Conservation (phyloP, 1,139 yeast species). For the Debaryomyces psychrophilus region DNA sequence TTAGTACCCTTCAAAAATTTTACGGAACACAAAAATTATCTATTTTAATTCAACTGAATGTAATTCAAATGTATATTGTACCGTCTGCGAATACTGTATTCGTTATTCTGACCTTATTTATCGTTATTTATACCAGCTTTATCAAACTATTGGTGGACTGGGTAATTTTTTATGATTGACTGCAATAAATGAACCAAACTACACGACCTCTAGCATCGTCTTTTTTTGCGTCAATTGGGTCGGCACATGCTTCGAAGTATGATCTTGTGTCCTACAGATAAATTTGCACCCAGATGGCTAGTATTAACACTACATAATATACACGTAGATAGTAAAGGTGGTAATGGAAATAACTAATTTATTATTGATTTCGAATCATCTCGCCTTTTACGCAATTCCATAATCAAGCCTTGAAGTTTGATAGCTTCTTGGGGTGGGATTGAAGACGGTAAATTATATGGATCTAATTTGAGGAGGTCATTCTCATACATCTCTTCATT, state of each 20-base stretch:
- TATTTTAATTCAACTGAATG: not conserved
- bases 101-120: not conserved
- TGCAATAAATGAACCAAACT: conserved; percentile 5
- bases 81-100: not conserved
- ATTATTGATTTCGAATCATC: not conserved
- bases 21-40: not conserved
- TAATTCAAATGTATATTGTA: not conserved
- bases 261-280: not conserved
- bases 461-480: conserved; percentile 4
- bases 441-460: conserved; percentile 4
- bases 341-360: not conserved
- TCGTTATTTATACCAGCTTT: not conserved
- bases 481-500: conserved; percentile 5
- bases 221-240: not conserved
- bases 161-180: conserved; percentile 5
- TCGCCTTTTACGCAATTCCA: conserved; percentile 3
- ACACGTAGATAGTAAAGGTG: not conserved
- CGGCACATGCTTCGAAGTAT: not conserved
- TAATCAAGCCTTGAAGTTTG: conserved; percentile 1
- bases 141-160: not conserved
- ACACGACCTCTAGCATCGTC: conserved; percentile 7
- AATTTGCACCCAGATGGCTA: conserved; percentile 9
- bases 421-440: conserved; percentile 1
- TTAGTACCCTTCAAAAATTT: conserved; percentile 6
- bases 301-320: not conserved